These are phyloP conservation scores for Fusarium albidum DNA, from an alignment of 2,329 filamentous ascomycete species.

Conservation along the genomic window DNA sequence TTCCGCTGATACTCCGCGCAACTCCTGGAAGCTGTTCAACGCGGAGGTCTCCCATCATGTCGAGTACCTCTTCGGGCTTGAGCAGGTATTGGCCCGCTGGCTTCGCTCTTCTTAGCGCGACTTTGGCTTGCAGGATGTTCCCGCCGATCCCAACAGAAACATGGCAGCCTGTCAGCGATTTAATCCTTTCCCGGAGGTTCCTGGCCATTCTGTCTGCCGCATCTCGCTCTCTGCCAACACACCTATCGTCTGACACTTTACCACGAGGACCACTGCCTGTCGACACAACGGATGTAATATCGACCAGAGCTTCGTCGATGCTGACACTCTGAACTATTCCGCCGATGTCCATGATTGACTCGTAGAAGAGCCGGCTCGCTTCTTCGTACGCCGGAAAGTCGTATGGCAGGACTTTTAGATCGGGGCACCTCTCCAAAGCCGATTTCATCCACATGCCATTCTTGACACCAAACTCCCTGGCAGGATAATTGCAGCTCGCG, in stretches of 20 bases:
- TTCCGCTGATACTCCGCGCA: slow-evolving; percentile 87
- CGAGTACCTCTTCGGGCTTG: slow-evolving; percentile 79
- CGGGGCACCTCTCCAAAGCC: slow-evolving; percentile 82
- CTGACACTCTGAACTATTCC: slow-evolving; percentile 95
- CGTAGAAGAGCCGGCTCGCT: slow-evolving; percentile 87
- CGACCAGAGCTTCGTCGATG: slow-evolving; percentile 92
- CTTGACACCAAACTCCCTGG: slow-evolving; percentile 84
- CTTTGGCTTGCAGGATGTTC: slow-evolving; percentile 90
- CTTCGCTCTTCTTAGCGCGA: slow-evolving; percentile 90
- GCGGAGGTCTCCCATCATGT: slow-evolving; percentile 78
- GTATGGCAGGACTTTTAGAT: slow-evolving; percentile 90
- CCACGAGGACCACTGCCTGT: slow-evolving; percentile 72
- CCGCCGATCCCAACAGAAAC: slow-evolving; percentile 93
- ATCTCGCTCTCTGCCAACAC: slow-evolving; percentile 79
- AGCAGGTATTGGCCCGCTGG: slow-evolving; percentile 93
- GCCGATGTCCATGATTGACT: slow-evolving; percentile 79
- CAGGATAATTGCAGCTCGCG: slow-evolving; percentile 95
- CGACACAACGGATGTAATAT: slow-evolving; percentile 77
- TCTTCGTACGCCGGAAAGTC: slow-evolving; percentile 96
- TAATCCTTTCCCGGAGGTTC: slow-evolving; percentile 73
- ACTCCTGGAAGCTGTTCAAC: slow-evolving; percentile 89
- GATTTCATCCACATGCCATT: slow-evolving; percentile 99
- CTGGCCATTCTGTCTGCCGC: slow-evolving; percentile 75
- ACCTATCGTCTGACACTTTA: slow-evolving; percentile 68
- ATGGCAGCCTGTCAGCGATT: slow-evolving; percentile 79